A percentile compares a stretch with the other conserved stretches of the same genome.
Conservation (phyloP, 164 flowering plant species). For the Stephania japonica region DNA sequence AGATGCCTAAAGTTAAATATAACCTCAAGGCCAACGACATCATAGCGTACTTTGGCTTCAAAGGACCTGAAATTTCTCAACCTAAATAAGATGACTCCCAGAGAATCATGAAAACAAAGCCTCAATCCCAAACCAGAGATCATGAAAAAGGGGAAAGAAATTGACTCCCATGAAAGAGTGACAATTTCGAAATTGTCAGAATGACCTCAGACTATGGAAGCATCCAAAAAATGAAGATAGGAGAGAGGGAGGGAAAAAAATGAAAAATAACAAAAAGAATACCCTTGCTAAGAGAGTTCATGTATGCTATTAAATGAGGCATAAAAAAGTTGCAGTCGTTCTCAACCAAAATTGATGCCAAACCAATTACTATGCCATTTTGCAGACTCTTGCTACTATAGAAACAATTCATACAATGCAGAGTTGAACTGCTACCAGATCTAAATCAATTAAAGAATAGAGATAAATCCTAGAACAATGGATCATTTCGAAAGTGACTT, state of each 20-base stretch:
- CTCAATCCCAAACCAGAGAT: background rate
- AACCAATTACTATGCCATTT: background rate
- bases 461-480: background rate
- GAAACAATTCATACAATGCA: background rate
- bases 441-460: background rate
- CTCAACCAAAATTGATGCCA: background rate
- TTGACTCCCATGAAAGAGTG: background rate
- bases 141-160: too few relatives aligned
- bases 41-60: background rate
- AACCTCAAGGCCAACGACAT: background rate
- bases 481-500: background rate
- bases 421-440: background rate
- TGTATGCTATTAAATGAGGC: background rate
- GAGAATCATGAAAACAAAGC: background rate
- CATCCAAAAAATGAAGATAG: background rate
- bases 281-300: background rate
- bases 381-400: background rate
- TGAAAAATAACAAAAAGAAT: background rate
- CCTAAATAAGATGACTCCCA: background rate
- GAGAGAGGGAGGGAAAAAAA: background rate
- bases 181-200: too few relatives aligned
- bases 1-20: background rate
- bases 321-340: background rate
- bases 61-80: background rate
- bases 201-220: background rate